phyloP scores from a whole-genome alignment of 257 asterid genomes.

The Dorcoceras hygrometricum region DNA sequence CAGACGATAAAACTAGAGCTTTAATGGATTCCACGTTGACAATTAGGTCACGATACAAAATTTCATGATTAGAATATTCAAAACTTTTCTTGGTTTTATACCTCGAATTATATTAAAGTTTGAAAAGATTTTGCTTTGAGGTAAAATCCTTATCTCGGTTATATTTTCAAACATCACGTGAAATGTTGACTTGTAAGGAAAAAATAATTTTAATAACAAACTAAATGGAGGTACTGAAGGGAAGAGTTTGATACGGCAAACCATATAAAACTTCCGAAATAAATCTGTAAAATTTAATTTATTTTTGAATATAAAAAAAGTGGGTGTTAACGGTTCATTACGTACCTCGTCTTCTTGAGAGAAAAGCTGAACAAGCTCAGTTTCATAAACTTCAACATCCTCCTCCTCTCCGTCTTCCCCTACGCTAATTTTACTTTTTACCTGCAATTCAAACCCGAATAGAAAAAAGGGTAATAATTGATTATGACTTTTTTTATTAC shows the following conservation, averaged over 20 bases:
- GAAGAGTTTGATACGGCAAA: too few relatives aligned
- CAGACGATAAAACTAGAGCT: background rate
- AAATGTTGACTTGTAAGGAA: too few relatives aligned
- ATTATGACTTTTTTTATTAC: background rate
- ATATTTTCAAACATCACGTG: background rate
- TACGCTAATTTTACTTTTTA: slow-evolving; percentile 36
- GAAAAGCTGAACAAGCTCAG: slow-evolving; percentile 69
- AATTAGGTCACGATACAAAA: background rate
- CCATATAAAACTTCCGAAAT: too few relatives aligned
- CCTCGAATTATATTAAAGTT: too few relatives aligned
- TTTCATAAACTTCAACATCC: slow-evolving; percentile 54
- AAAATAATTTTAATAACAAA: too few relatives aligned
- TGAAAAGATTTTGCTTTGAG: too few relatives aligned
- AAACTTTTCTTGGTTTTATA: too few relatives aligned
- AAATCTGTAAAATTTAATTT: too few relatives aligned
- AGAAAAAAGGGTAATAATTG: background rate
- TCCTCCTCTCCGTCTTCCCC: slow-evolving; percentile 49
- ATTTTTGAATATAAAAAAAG: too few relatives aligned
- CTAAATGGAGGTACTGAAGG: too few relatives aligned
- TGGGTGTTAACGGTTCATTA: slow-evolving; percentile 11
- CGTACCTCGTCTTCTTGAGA: slow-evolving; percentile 95
- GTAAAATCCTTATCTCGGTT: too few relatives aligned
- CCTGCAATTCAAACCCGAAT: slow-evolving; percentile 38
- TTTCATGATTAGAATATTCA: too few relatives aligned
- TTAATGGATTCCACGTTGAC: background rate